Evolutionary conservation across 1,284 basidiomycete genomes (phyloP), one percentile per base, ranked within the genome.

Genomic region (Mixia osmundae): DNA sequence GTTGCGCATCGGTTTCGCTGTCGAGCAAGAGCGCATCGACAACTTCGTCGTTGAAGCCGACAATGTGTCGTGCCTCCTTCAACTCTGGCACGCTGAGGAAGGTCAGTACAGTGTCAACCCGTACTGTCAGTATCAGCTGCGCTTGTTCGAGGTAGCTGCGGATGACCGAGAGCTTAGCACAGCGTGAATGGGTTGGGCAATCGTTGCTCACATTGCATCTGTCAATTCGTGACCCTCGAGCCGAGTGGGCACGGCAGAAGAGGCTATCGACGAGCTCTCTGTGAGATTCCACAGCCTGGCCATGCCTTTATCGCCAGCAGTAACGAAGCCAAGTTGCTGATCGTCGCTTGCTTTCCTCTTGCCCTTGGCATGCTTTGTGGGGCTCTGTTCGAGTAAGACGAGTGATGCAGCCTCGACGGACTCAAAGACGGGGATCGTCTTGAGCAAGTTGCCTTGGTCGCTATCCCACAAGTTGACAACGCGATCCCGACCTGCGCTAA

Each of bases 21-120:
- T n/a, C 32, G 40, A 97, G 63, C 58, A 80, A 80, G 15, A 67
- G 63, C 7, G 71, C 68, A 50, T 95, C 89, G 34, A 95, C 77
- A 47, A 97, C 85, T 56, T 97, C 87, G 57, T 97, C 91, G 56
- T 97, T 95, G 66, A 77, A 97, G 0, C 91, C 91, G 43, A 97
- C 72, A 43, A 97, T 60, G 49, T 94, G 87, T n/a, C 73, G 71
- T n/a, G 66, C 61, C 21, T 77, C 57, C 8, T 64, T 59, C 30
- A 66, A 64, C 0, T 68, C 66, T 5, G 62, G 56, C 6, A 85
- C 58, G 2, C 75, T 78, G 56, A 82, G 71, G 56, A 83, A 80
- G 32, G 87, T 67, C 46, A 99, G 79, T 49, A 94, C 95, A 60
- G 95, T 89, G 56, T 97, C 89, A 20, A 80, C 83, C 53, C 94